Conservation (phyloP, 1,284 basidiomycete genomes). For the Ceratobasidium sp. region DNA sequence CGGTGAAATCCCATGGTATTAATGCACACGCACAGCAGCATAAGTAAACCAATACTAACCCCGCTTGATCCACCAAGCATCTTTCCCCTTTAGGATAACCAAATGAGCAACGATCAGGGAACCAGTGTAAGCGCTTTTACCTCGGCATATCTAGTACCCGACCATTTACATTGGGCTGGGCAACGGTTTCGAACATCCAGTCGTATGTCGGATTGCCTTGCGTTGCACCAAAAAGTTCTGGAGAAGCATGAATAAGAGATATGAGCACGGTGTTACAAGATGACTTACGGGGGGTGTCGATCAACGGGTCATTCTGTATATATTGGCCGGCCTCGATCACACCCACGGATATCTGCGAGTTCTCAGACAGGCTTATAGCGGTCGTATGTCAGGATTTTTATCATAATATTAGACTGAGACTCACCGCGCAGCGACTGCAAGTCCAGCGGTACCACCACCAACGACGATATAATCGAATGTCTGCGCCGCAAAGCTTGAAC, state of each 20-base stretch:
- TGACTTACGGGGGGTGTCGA: constrained; percentile 50
- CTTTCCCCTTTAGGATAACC: constrained; percentile 50
- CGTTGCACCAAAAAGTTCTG: constrained; percentile 49
- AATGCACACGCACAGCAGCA: background rate
- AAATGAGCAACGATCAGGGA: constrained; percentile 10
- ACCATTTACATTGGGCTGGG: constrained; percentile 46
- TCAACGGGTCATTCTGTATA: constrained; percentile 49
- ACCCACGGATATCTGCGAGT: constrained; percentile 46
- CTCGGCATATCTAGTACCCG: constrained; percentile 42
- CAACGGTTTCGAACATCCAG: constrained; percentile 49
- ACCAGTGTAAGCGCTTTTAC: constrained; percentile 11
- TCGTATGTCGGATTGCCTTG: constrained; percentile 50
- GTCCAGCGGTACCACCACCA: constrained; percentile 43
- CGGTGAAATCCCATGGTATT: background rate
- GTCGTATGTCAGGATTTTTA: background rate
- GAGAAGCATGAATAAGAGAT: constrained; percentile 8
- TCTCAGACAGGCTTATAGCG: constrained; percentile 29
- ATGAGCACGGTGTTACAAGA: background rate
- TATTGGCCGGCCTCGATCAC: constrained; percentile 53
- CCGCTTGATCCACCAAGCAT: constrained; percentile 56
- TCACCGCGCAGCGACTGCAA: constrained; percentile 40
- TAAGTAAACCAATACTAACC: constrained; percentile 27
- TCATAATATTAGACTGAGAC: background rate
- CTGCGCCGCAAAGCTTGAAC: constrained; percentile 39
- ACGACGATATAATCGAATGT: constrained; percentile 46